phyloP scores from a whole-genome alignment of 257 asterid species.

The Marsdenia floribunda region DNA sequence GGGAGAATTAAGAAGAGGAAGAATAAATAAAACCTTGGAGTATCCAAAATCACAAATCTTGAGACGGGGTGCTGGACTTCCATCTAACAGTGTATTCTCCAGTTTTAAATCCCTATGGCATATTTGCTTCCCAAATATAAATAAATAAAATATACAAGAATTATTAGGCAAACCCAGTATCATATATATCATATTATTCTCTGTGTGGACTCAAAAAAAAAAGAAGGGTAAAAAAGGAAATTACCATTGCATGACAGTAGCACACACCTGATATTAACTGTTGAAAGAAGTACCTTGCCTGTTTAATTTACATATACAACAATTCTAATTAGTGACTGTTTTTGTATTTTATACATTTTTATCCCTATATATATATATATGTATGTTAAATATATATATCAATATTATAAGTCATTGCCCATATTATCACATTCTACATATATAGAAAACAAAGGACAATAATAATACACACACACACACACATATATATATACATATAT shows the following conservation, averaged over 20 bases:
- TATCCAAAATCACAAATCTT: slow-evolving; percentile 40
- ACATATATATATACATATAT: no score
- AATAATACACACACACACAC: no score
- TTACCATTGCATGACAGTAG: slow-evolving; percentile 37
- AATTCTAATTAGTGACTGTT: no score
- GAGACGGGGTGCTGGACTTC: slow-evolving; percentile 37
- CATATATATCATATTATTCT: no score
- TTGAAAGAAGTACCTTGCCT: slow-evolving; percentile 45
- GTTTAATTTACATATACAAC: not conserved
- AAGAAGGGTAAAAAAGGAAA: not conserved
- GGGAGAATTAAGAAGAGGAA: no score
- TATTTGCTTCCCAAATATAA: slow-evolving; percentile 23
- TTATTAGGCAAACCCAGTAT: no score
- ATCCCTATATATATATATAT: no score
- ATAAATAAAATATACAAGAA: not conserved
- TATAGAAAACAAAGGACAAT: no score
- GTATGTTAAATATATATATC: no score
- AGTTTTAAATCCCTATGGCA: slow-evolving; percentile 39
- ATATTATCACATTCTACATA: no score
- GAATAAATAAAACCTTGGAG: slow-evolving; percentile 22
- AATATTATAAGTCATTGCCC: no score
- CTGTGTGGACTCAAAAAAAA: not conserved
- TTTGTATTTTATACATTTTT: no score
- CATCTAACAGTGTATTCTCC: slow-evolving; percentile 37
- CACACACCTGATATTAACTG: slow-evolving; percentile 38